Conservation (phyloP, 139 green algal genomes). For the Coelastrella sp. region DNA sequence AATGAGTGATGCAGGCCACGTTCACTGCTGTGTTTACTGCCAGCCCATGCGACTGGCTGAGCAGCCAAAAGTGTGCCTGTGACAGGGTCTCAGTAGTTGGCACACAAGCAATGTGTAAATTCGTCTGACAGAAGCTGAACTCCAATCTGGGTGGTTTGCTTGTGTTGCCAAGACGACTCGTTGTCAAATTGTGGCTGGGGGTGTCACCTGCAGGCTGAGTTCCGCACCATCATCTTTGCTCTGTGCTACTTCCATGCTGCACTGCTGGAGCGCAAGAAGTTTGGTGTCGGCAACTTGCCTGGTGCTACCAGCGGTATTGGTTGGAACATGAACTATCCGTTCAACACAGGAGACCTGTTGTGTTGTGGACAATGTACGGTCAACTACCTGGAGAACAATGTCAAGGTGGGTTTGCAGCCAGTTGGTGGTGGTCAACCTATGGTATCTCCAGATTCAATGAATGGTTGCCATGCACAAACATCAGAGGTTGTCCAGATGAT, state of each 20-base stretch:
- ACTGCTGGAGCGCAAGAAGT: slow-evolving; percentile 96
- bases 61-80: too few relatives aligned
- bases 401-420: slow-evolving; percentile 68
- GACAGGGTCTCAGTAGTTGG: too few relatives aligned
- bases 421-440: too few relatives aligned
- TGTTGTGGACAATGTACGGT: slow-evolving; percentile 87
- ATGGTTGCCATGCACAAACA: too few relatives aligned
- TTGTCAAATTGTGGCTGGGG: background rate
- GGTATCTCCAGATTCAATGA: too few relatives aligned
- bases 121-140: background rate
- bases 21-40: too few relatives aligned
- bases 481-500: too few relatives aligned
- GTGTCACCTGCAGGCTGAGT: slow-evolving; percentile 67
- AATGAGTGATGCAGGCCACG: too few relatives aligned
- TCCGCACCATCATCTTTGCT: slow-evolving; percentile 90
- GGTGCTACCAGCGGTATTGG: slow-evolving; percentile 83
- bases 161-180: background rate
- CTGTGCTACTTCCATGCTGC: slow-evolving; percentile 95
- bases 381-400: slow-evolving; percentile 94
- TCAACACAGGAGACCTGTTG: slow-evolving; percentile 93
- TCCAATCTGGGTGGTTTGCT: too few relatives aligned
- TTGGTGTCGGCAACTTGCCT: slow-evolving; percentile 92
- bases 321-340: slow-evolving; percentile 98
- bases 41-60: too few relatives aligned
- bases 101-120: too few relatives aligned